Conservation (phyloP, 2,329 filamentous ascomycete genomes). For the Pleoardoris graminearum region DNA sequence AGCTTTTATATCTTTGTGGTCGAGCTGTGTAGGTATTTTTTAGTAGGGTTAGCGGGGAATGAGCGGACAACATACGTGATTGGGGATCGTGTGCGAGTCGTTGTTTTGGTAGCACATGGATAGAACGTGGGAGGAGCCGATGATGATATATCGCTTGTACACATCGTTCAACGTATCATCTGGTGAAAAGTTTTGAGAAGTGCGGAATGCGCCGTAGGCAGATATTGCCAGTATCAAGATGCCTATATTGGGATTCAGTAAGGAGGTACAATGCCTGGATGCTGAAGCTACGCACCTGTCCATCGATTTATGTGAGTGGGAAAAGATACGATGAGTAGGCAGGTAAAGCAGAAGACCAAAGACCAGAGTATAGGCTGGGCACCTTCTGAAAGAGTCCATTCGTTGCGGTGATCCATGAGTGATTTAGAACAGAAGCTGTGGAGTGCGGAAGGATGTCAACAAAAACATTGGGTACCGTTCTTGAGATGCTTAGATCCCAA, state of each 20-base stretch:
- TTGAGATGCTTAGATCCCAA: too few relatives aligned
- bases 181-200: neutral
- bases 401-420: too few relatives aligned
- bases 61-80: neutral
- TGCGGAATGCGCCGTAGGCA: neutral
- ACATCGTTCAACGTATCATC: neutral
- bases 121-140: neutral
- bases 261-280: too few relatives aligned
- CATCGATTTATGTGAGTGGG: neutral
- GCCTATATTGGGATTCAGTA: too few relatives aligned
- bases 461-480: too few relatives aligned
- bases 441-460: too few relatives aligned
- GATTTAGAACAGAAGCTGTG: too few relatives aligned
- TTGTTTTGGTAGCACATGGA: neutral
- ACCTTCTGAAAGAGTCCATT: neutral
- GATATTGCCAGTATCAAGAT: neutral
- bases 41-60: neutral
- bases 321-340: slow-evolving; percentile 3
- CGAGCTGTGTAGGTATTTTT: neutral
- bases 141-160: slow-evolving; percentile 1
- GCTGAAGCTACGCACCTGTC: too few relatives aligned
- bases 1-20: neutral
- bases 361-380: neutral
- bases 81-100: neutral
- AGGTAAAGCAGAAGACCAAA: neutral